phyloP scores from a whole-genome alignment of 2,329 filamentous ascomycete species.

The Aspergillus eucalypticola region DNA sequence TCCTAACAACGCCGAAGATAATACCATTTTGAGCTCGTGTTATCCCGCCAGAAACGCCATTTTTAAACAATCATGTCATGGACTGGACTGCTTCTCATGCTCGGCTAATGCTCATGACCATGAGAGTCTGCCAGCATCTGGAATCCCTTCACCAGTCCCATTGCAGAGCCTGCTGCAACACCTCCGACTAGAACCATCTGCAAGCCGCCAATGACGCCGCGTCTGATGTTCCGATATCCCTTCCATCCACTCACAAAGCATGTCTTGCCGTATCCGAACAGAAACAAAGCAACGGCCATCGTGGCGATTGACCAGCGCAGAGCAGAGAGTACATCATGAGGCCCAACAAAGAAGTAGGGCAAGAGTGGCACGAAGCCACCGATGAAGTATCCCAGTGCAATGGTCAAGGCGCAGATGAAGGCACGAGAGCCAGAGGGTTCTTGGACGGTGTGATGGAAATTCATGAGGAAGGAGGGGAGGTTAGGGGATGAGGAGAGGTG shows the following conservation, averaged over 20 bases:
- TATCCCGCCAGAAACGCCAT: neutral
- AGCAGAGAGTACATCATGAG: constrained; percentile 80
- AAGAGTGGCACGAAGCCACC: constrained; percentile 53
- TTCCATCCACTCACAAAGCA: constrained; percentile 43
- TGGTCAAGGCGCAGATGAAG: constrained; percentile 41
- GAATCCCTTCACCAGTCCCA: constrained; percentile 43
- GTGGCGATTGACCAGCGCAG: constrained; percentile 56
- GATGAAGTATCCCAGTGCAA: constrained; percentile 44
- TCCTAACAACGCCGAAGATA: too few relatives aligned
- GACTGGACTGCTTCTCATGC: too few relatives aligned
- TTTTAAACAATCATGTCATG: neutral
- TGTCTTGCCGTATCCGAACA: constrained; percentile 55
- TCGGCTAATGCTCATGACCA: constrained; percentile 1
- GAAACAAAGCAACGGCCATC: constrained; percentile 50
- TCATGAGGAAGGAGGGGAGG: constrained; percentile 44
- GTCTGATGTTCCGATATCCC: constrained; percentile 34
- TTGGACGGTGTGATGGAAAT: constrained; percentile 43
- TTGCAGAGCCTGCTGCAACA: constrained; percentile 42
- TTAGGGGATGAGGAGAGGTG: constrained; percentile 40
- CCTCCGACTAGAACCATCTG: constrained; percentile 46
- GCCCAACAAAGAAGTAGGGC: constrained; percentile 64
- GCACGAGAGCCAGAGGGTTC: constrained; percentile 42
- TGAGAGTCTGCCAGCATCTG: constrained; percentile 31
- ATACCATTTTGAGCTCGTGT: neutral
- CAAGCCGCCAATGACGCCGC: constrained; percentile 37